These are phyloP conservation scores for Pezicula neosporulosa DNA, from an alignment of 2,329 filamentous ascomycete species.

Conservation along the genomic window DNA sequence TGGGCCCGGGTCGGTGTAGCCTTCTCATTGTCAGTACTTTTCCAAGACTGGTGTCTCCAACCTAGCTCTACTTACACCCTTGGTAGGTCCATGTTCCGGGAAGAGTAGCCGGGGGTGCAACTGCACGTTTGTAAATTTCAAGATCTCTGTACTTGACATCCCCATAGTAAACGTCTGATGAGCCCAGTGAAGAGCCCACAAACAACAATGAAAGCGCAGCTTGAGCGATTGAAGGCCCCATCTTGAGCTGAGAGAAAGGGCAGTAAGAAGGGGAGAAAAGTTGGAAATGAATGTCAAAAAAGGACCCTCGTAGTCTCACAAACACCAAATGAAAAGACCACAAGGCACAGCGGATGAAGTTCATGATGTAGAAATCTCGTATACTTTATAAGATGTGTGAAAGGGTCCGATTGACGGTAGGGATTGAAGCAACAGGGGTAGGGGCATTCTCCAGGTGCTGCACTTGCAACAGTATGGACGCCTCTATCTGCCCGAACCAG, in stretches of 20 bases:
- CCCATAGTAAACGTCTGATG: neutral
- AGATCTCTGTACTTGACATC: slow-evolving; percentile 2
- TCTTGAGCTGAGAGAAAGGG: slow-evolving; percentile 1
- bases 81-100: slow-evolving; percentile 18
- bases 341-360: neutral
- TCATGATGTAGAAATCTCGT: neutral
- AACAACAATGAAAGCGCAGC: slow-evolving; percentile 9
- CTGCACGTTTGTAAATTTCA: slow-evolving; percentile 4
- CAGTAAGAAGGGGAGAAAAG: neutral
- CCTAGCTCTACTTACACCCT: slow-evolving; percentile 15
- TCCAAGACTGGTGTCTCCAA: neutral
- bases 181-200: slow-evolving; percentile 3
- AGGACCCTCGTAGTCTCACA: neutral
- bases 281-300: neutral
- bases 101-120: slow-evolving; percentile 7
- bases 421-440: neutral
- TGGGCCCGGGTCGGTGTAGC: slow-evolving; percentile 16
- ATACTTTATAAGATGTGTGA: neutral
- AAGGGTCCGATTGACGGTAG: neutral
- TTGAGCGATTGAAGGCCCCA: slow-evolving; percentile 15
- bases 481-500: too few species aligned
- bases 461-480: too few species aligned
- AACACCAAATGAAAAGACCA: neutral
- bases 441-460: too few species aligned
- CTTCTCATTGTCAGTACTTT: neutral